Evolutionary conservation across 768 basidiomycete genomes (phyloP).

Genomic region (Boletus huronensis): DNA sequence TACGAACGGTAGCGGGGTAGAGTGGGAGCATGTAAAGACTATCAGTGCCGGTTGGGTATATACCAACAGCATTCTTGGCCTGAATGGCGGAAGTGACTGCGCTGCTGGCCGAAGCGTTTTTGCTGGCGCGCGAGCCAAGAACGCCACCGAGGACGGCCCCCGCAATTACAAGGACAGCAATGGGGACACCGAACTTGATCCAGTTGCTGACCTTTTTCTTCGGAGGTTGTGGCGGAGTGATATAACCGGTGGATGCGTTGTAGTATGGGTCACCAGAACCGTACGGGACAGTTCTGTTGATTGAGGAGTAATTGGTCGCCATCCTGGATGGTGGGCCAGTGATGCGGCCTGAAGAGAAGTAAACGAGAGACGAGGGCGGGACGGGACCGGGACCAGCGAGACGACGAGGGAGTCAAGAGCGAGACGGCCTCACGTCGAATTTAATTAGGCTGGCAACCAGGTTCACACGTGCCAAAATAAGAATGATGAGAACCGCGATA

Average conservation of each 20-base stretch:
- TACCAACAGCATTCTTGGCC: conserved; percentile 56
- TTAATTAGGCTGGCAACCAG: not conserved
- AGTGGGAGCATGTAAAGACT: conserved; percentile 76
- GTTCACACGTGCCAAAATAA: conserved; percentile 14
- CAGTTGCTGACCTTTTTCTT: conserved; percentile 64
- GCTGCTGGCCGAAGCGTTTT: conserved; percentile 32
- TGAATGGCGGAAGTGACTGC: conserved; percentile 53
- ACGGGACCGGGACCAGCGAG: conserved; percentile 9
- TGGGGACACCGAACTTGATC: conserved; percentile 73
- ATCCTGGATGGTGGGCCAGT: conserved; percentile 29
- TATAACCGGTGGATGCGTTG: conserved; percentile 65
- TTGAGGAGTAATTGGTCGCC: conserved; percentile 39
- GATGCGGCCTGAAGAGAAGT: conserved; percentile 7
- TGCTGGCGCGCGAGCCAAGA: conserved; percentile 59
- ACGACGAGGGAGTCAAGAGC: conserved; percentile 3
- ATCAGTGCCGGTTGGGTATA: conserved; percentile 77
- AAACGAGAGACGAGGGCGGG: conserved; percentile 24
- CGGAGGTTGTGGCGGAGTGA: conserved; percentile 44
- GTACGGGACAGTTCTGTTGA: conserved; percentile 41
- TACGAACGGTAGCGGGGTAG: conserved; percentile 84
- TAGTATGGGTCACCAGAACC: conserved; percentile 68
- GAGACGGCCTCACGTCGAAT: not conserved
- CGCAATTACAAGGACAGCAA: conserved; percentile 57
- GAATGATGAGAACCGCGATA: no score
- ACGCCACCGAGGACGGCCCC: conserved; percentile 78